Evolutionary conservation across 2,329 filamentous ascomycete species (phyloP).

Genomic region (Ophiosphaerella narmari): DNA sequence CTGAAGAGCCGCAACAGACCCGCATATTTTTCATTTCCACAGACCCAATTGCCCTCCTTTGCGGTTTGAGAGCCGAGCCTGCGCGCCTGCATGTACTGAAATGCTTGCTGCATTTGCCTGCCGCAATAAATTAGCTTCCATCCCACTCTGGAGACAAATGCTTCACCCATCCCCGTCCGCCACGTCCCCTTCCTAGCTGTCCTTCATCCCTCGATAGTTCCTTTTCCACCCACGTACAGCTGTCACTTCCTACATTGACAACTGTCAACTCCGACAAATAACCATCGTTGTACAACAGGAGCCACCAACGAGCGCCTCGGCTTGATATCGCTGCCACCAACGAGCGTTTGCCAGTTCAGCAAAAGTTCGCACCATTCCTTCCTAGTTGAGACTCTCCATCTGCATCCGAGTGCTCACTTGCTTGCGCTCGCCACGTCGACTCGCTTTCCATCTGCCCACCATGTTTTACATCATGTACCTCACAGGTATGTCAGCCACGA

Average conservation of each 20-base stretch:
- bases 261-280: slow-evolving; percentile 36
- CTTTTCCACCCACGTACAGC: slow-evolving; percentile 36
- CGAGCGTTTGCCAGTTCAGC: slow-evolving; percentile 42
- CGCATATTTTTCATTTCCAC: slow-evolving; percentile 46
- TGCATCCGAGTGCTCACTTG: slow-evolving; percentile 35
- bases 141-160: slow-evolving; percentile 46
- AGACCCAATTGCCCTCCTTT: slow-evolving; percentile 52
- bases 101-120: slow-evolving; percentile 47
- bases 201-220: slow-evolving; percentile 38
- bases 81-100: slow-evolving; percentile 43
- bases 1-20: slow-evolving; percentile 50
- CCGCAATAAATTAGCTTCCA: slow-evolving; percentile 48
- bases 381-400: slow-evolving; percentile 27
- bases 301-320: slow-evolving; percentile 39
- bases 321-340: slow-evolving; percentile 37
- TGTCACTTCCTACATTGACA: slow-evolving; percentile 45
- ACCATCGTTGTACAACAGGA: slow-evolving; percentile 43
- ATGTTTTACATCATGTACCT: slow-evolving; percentile 54
- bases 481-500: slow-evolving; percentile 41
- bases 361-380: slow-evolving; percentile 26
- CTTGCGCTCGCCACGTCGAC: slow-evolving; percentile 25
- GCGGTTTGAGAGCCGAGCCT: slow-evolving; percentile 57
- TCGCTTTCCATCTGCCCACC: slow-evolving; percentile 16
- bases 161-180: slow-evolving; percentile 39
- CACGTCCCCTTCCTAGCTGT: slow-evolving; percentile 44